These are phyloP conservation scores for Salvia hispanica DNA, from an alignment of 257 asterid genomes.

Conservation along the genomic window DNA sequence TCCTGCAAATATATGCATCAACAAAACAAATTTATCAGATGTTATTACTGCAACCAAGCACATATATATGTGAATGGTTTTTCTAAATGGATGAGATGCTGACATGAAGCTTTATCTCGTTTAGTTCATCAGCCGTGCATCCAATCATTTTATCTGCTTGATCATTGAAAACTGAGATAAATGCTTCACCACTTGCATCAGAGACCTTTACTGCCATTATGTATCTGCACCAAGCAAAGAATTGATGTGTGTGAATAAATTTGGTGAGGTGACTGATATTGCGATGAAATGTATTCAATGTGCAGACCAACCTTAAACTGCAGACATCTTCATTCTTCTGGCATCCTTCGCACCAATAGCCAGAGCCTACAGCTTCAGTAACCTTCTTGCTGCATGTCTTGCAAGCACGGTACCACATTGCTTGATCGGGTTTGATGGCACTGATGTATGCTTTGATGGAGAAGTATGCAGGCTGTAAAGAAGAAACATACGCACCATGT, in stretches of 20 bases:
- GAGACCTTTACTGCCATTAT: constrained; percentile 67
- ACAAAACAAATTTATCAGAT: constrained; percentile 18
- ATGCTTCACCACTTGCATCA: constrained; percentile 92
- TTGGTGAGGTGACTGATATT: neutral
- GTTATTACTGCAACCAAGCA: neutral
- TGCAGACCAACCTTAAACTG: constrained; percentile 80
- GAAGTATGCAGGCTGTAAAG: constrained; percentile 69
- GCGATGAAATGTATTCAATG: neutral
- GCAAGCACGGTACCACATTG: constrained; percentile 98
- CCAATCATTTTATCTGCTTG: constrained; percentile 82
- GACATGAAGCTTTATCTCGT: constrained; percentile 69
- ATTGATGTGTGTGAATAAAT: neutral
- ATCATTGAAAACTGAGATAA: constrained; percentile 67
- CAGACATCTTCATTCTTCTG: constrained; percentile 59
- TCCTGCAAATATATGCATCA: constrained; percentile 38
- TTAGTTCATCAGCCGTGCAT: constrained; percentile 79
- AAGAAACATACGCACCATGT: neutral
- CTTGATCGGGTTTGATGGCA: constrained; percentile 75
- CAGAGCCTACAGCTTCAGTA: constrained; percentile 75
- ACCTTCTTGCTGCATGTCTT: constrained; percentile 90
- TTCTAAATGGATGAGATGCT: neutral
- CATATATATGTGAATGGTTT: neutral
- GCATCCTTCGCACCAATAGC: constrained; percentile 89
- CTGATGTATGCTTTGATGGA: constrained; percentile 68
- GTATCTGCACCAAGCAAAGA: constrained; percentile 48